phyloP scores from a whole-genome alignment of 108 stramenopile genomes.

The Epithemia pelagica region DNA sequence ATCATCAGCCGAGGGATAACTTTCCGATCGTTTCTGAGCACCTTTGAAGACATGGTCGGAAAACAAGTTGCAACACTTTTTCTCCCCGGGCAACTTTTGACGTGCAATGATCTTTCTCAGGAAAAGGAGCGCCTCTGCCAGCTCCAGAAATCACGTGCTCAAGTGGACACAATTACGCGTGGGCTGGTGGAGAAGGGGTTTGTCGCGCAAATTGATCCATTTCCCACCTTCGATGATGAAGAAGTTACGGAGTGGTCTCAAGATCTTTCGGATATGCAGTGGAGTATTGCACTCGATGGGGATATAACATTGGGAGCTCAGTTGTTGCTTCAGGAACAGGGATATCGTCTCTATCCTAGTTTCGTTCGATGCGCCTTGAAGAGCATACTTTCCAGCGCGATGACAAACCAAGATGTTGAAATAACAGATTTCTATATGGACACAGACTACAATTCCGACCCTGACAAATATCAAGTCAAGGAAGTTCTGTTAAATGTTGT shows the following conservation, averaged over 20 bases:
- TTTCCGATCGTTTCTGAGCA: conserved; percentile 41
- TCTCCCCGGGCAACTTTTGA: background rate
- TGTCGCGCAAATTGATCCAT: conserved; percentile 14
- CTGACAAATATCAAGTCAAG: conserved; percentile 77
- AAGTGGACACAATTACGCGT: background rate
- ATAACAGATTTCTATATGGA: conserved; percentile 82
- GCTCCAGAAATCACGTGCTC: background rate
- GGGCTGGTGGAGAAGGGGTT: conserved; percentile 1
- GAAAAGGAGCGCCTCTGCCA: background rate
- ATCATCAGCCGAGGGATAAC: conserved; percentile 29
- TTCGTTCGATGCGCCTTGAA: conserved; percentile 39
- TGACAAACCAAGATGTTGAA: conserved; percentile 19
- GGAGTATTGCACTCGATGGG: conserved; percentile 58
- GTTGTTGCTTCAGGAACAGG: conserved; percentile 73
- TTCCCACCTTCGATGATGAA: conserved; percentile 10
- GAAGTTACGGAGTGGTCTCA: conserved; percentile 22
- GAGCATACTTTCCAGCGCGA: conserved; percentile 11
- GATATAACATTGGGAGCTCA: conserved; percentile 68
- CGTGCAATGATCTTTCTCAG: background rate
- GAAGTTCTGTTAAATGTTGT: conserved; percentile 74
- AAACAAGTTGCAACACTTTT: conserved; percentile 19
- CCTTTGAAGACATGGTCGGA: conserved; percentile 48
- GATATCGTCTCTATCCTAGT: conserved; percentile 70
- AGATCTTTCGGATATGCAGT: conserved; percentile 44
- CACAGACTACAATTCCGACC: conserved; percentile 78